Evolutionary conservation across 345 rosid genomes (phyloP), one percentile per base, ranked within the genome.

Genomic region (Gynandropsis gynandra): DNA sequence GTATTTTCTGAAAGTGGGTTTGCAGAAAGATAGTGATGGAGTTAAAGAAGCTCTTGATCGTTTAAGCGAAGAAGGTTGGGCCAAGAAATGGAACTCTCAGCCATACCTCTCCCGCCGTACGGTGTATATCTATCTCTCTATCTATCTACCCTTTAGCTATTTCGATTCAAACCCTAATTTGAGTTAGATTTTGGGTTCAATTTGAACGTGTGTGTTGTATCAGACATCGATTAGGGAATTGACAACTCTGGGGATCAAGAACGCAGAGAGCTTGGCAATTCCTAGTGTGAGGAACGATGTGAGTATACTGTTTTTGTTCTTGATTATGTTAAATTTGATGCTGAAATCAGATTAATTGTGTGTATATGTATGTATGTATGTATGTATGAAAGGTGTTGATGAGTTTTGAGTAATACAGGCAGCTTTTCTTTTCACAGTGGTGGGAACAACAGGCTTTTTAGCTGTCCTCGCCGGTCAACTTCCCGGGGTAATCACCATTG

Each of bases 241-340:
- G 54, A 87, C 87, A 11, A 71, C 68, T 24, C 83, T 90, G 0
- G 98, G 96, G 52, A 72, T 87, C 9, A 83, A 82, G 66, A 87
- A 90, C 5, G 96, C 98, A 0, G 96, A 90, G 71, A 77, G 76
- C 62, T 75, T 90, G 9, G 98, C 98, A 5, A 90, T 90, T 66
- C 98, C 98, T 38, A 87, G 98, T 52, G 87, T 87, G 51, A 73
- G 98, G 65, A 87, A 90, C 39, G 98, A 90, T 75, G 95, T 82
- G 69, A 79, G 84, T 66, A 52, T 1, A 50, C 19, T 50, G 17
- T 3, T 41, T 11, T 24, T 10, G 9, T 51, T 36, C n/a, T 36
- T 16, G 29, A n/a, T n/a, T n/a, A n/a, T n/a, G n/a, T n/a, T n/a
- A n/a, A n/a, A n/a, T n/a, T n/a, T n/a, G n/a, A n/a, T n/a, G n/a